Evolutionary conservation across 1,284 basidiomycete species (phyloP).

Genomic region (Sanghuangporus weigelae): DNA sequence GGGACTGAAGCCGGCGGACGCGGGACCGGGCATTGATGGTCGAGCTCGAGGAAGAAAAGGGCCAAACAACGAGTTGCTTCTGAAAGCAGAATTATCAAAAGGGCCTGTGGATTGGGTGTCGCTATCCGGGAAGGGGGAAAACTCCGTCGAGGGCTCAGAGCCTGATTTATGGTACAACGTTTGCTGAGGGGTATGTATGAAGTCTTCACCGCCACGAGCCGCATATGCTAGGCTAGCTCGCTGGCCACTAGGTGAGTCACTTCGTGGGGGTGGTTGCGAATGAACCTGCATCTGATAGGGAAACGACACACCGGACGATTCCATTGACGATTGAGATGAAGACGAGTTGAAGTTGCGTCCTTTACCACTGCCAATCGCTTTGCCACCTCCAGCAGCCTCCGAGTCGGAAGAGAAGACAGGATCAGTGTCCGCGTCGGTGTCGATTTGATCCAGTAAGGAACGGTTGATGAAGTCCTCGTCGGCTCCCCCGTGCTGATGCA

Average conservation of each 20-base stretch:
- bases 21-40: constrained; percentile 3
- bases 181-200: constrained; percentile 34
- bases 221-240: constrained; percentile 27
- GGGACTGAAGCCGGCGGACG: constrained; percentile 8
- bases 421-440: constrained; percentile 76
- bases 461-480: constrained; percentile 83
- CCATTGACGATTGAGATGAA: constrained; percentile 40
- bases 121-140: constrained; percentile 30
- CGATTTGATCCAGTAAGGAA: constrained; percentile 71
- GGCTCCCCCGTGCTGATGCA: constrained; percentile 30
- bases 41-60: constrained; percentile 26
- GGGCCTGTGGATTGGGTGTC: constrained; percentile 29
- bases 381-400: constrained; percentile 38
- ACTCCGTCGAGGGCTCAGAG: constrained; percentile 34
- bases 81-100: constrained; percentile 25
- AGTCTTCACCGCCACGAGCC: constrained; percentile 31
- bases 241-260: constrained; percentile 43
- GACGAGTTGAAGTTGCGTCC: constrained; percentile 39
- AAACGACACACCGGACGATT: constrained; percentile 51
- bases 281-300: constrained; percentile 44
- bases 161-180: constrained; percentile 45
- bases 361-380: neutral
- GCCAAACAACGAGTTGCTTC: constrained; percentile 32
- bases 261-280: constrained; percentile 35
- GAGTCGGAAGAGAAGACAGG: constrained; percentile 51